Percentiles rank a stretch among this genome's conserved stretches.
Evolutionary conservation across 192 early-diverging fungal genomes (phyloP).

Genomic region (Cladochytrium replicatum): DNA sequence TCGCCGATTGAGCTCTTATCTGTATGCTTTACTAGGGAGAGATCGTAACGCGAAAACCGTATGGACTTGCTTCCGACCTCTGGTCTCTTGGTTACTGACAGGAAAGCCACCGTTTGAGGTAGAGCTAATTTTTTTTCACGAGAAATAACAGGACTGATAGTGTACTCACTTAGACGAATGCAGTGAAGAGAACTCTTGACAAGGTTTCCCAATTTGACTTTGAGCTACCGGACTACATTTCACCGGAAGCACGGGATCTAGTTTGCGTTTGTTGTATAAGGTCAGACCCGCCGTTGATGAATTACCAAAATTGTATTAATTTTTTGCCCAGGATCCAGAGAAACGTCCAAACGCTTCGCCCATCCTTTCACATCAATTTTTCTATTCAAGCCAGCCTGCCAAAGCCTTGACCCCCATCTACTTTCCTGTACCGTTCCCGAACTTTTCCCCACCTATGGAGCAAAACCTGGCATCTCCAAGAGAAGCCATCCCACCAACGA

Average conservation of each 20-base stretch:
- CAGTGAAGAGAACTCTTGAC: conserved; percentile 44
- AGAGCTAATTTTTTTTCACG: neutral
- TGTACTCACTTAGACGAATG: conserved; percentile 20
- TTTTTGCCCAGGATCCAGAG: conserved; percentile 38
- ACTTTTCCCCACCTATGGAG: no score
- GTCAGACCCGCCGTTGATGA: conserved; percentile 2
- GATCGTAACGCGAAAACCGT: conserved; percentile 60
- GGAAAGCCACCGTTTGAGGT: conserved; percentile 63
- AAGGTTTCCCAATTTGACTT: conserved; percentile 41
- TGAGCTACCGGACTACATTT: conserved; percentile 42
- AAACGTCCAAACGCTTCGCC: no score
- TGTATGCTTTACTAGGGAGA: no score
- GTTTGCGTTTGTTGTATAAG: conserved; percentile 46
- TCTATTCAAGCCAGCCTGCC: no score
- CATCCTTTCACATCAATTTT: no score
- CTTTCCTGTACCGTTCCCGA: no score
- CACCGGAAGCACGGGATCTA: conserved; percentile 41
- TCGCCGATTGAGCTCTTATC: no score
- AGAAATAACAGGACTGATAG: neutral
- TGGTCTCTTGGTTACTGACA: conserved; percentile 70
- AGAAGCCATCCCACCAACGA: no score
- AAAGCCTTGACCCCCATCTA: no score
- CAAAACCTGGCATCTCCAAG: no score
- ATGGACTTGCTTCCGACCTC: conserved; percentile 60
- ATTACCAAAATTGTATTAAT: neutral